Evolutionary conservation across 805 yeast species (phyloP).

Genomic region (Candida montana): DNA sequence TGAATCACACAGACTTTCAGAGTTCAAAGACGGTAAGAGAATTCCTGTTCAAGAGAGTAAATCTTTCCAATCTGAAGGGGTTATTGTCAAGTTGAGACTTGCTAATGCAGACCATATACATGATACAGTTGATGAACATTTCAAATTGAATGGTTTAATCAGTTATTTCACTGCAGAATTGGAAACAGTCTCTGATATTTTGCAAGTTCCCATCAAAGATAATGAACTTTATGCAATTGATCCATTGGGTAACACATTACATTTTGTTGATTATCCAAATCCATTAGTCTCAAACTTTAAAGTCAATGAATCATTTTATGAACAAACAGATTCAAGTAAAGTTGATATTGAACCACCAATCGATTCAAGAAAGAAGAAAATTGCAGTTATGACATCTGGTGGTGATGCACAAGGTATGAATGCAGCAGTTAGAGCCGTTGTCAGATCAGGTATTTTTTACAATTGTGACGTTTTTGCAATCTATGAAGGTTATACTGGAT

Average conservation of each 20-base stretch:
- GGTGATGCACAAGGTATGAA: conserved; percentile 99
- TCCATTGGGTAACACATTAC: conserved; percentile 60
- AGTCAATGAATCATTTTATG: conserved; percentile 15
- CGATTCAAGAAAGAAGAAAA: conserved; percentile 34
- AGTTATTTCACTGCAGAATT: conserved; percentile 39
- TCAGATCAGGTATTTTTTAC: conserved; percentile 80
- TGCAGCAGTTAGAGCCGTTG: conserved; percentile 92
- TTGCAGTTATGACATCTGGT: conserved; percentile 97
- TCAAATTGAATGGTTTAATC: conserved; percentile 31
- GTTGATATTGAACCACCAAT: conserved; percentile 2
- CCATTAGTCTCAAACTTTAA: conserved; percentile 12
- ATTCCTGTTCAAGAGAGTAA: conserved; percentile 42
- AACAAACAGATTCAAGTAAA: conserved; percentile 6
- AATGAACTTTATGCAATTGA: conserved; percentile 35
- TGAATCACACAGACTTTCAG: conserved; percentile 61
- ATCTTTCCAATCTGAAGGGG: conserved; percentile 39
- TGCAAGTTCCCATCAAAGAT: conserved; percentile 14
- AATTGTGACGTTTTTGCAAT: conserved; percentile 91
- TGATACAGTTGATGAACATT: conserved; percentile 27
- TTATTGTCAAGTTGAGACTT: conserved; percentile 42
- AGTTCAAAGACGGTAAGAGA: conserved; percentile 52
- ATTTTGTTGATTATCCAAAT: conserved; percentile 22
- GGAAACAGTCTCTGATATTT: conserved; percentile 20
- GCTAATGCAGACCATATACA: conserved; percentile 12
- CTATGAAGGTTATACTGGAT: conserved; percentile 92